Evolutionary conservation across 2,329 filamentous ascomycete genomes (phyloP).

Genomic region (Bipolaris sorokiniana): DNA sequence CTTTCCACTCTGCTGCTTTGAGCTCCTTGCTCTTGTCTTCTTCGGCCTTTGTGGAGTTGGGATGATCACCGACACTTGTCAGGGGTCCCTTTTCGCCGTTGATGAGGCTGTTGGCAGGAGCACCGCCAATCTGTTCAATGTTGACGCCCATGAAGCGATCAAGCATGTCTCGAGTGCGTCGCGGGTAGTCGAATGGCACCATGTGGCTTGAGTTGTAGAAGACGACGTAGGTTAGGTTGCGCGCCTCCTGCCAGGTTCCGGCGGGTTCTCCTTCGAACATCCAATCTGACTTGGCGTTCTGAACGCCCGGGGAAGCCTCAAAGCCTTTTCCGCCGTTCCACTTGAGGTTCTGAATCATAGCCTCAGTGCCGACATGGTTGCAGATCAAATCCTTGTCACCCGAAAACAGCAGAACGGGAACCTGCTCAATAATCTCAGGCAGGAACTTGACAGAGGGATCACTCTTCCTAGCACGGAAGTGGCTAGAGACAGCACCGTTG

Average conservation of each 20-base stretch:
- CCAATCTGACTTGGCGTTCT: conserved; percentile 93
- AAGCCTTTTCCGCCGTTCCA: conserved; percentile 95
- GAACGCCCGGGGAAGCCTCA: conserved; percentile 82
- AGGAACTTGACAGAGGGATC: conserved; percentile 75
- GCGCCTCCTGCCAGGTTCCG: conserved; percentile 91
- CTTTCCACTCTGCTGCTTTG: conserved; percentile 85
- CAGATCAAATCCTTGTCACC: conserved; percentile 95
- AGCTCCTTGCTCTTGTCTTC: conserved; percentile 73
- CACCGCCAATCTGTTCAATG: conserved; percentile 83
- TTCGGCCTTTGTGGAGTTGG: conserved; percentile 70
- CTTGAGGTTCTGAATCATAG: conserved; percentile 84
- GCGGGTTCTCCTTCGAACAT: conserved; percentile 86
- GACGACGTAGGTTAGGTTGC: conserved; percentile 93
- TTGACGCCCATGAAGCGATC: conserved; percentile 95
- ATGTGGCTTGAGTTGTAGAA: conserved; percentile 98
- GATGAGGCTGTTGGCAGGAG: conserved; percentile 77
- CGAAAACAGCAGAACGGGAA: conserved; percentile 87
- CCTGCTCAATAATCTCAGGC: conserved; percentile 75
- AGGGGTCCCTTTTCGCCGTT: conserved; percentile 84
- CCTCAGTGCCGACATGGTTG: conserved; percentile 94
- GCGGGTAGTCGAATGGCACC: conserved; percentile 93
- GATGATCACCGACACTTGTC: conserved; percentile 76
- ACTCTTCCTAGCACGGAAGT: conserved; percentile 74
- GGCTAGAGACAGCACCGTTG: conserved; percentile 74
- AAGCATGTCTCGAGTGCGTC: conserved; percentile 91